Evolutionary conservation across 2,329 filamentous ascomycete genomes (phyloP), one percentile per base, ranked within the genome.

Genomic region (Tolypocladium guangdongense): DNA sequence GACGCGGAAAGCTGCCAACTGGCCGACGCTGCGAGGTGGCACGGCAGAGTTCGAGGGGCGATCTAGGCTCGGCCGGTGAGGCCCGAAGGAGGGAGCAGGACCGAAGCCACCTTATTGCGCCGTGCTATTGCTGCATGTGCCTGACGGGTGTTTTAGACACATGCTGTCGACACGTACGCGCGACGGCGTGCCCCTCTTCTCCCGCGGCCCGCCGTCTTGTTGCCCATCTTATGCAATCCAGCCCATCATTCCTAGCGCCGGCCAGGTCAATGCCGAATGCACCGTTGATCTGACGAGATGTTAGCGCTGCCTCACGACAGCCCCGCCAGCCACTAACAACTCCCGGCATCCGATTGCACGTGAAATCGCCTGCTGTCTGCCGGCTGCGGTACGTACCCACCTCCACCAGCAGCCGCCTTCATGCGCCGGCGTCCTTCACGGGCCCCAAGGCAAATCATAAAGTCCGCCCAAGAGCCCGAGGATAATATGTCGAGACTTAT

Each of bases 401-500:
- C 7, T 16, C 43, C 18, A 46, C 43, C 43, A 18, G 27, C 43
- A 33, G 27, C 33, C 43, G 27, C 27, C 30, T 33, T 32, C 4
- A 47, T 47, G 43, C 43, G 43, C 43, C 43, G 18, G 12, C 43
- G 18, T 20, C 43, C 18, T 10, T 33, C 27, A 43, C 39, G 39
- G 39, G 20, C 11, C 20, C 38, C 22, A 30, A 20, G 43, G 27
- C 27, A 46, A 46, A 20, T 33, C 27, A 47, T 47, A 47, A 47
- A 30, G 50, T 46, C 37, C 48, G 30, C 30, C 39, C 38, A 10
- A 47, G 33, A 18, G 27, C 43, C 27, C 24, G 41, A 39, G 35
- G 49, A 47, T 24, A 54, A 51, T 33, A 54, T 54, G 50, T 54
- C 53, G 43, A 30, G 24, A 10, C 37, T 30, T 47, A 32, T 47